phyloP scores from a whole-genome alignment of 768 basidiomycete genomes.

The Mycena leptocephala region DNA sequence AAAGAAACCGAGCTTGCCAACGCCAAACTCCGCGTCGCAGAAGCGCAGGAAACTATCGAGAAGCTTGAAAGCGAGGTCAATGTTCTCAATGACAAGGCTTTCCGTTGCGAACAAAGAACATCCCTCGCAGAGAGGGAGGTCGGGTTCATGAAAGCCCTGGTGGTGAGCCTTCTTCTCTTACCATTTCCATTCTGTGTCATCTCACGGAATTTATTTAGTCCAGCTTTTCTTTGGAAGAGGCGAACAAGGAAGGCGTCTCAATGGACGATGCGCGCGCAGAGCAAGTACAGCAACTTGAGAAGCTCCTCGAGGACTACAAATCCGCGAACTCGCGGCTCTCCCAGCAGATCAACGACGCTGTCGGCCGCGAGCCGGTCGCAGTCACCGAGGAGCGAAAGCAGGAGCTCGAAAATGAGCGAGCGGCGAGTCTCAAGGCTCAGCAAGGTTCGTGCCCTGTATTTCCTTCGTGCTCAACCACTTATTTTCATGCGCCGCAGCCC shows the following conservation, averaged over 20 bases:
- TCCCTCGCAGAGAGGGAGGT: conserved; percentile 70
- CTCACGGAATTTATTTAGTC: conserved; percentile 55
- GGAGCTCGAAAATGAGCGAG: conserved; percentile 56
- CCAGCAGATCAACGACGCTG: conserved; percentile 60
- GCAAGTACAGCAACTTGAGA: conserved; percentile 70
- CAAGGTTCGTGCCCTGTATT: conserved; percentile 52
- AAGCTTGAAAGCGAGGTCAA: conserved; percentile 55
- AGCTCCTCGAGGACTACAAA: conserved; percentile 71
- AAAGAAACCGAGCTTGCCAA: conserved; percentile 69
- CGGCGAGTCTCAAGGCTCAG: conserved; percentile 54
- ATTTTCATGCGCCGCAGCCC: conserved; percentile 51
- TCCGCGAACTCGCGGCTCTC: conserved; percentile 61
- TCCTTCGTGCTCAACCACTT: not conserved
- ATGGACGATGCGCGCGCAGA: conserved; percentile 57
- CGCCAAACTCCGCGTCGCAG: conserved; percentile 53
- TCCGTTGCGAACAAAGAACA: conserved; percentile 48
- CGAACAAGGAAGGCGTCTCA: conserved; percentile 46
- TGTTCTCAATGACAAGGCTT: conserved; percentile 55
- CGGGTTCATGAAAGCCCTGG: conserved; percentile 77
- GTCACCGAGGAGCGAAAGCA: conserved; percentile 57
- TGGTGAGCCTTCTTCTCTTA: conserved; percentile 62
- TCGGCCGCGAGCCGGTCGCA: conserved; percentile 54
- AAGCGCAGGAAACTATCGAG: conserved; percentile 52
- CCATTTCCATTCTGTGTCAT: not conserved
- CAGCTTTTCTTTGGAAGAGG: conserved; percentile 76